Evolutionary conservation across 176 grass and related monocot genomes (phyloP).

Genomic region (Hyparrhenia diplandra): DNA sequence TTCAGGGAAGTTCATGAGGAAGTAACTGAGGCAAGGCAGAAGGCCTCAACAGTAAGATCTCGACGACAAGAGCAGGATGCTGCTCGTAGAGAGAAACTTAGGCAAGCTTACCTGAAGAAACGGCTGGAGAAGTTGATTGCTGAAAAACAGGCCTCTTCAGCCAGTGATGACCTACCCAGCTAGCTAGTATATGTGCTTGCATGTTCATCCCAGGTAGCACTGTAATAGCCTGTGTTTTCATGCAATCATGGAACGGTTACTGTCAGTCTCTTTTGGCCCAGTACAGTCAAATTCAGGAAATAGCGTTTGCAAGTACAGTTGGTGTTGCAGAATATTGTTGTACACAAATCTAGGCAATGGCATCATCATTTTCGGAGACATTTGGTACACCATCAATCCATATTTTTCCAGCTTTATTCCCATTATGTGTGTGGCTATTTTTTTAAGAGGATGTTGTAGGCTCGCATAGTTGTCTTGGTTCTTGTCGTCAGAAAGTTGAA

Average conservation of each 20-base stretch:
- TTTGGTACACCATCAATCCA: not conserved
- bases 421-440: not conserved
- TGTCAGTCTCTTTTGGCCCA: not conserved
- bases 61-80: constrained; percentile 78
- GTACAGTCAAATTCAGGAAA: not conserved
- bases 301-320: constrained; percentile 22
- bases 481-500: not conserved
- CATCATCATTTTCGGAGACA: not conserved
- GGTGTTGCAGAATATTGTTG: constrained; percentile 9
- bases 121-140: constrained; percentile 72
- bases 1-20: constrained; percentile 94
- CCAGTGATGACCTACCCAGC: constrained; percentile 24
- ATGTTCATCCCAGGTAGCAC: not conserved
- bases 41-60: constrained; percentile 59
- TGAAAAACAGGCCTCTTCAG: constrained; percentile 58
- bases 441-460: too few species aligned
- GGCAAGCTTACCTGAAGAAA: constrained; percentile 92
- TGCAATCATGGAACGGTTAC: not conserved
- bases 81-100: constrained; percentile 82
- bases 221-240: not conserved
- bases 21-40: constrained; percentile 78
- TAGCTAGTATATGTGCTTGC: constrained; percentile 13
- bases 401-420: not conserved
- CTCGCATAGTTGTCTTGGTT: too few species aligned
- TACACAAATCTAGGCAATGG: constrained; percentile 13